These are phyloP conservation scores for Camellia granthamiana DNA, from an alignment of 148 eudicot genomes.

Conservation along the genomic window DNA sequence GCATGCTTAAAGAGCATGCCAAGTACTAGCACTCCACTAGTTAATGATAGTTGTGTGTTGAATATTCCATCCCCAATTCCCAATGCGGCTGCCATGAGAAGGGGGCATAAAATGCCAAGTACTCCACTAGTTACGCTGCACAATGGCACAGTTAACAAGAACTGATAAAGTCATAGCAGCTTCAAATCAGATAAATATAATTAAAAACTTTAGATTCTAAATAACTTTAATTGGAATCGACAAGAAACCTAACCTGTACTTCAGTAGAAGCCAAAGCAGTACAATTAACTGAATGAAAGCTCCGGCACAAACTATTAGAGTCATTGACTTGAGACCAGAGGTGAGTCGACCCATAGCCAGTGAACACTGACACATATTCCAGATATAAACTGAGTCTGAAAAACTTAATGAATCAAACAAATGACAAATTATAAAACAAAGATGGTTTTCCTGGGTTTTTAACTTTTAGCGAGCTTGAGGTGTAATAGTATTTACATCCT, in stretches of 20 bases:
- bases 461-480: too few species aligned
- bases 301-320: slow-evolving; percentile 69
- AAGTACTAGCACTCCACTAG: too few species aligned
- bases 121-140: slow-evolving; percentile 60
- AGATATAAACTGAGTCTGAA: too few species aligned
- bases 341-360: slow-evolving; percentile 81
- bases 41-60: slow-evolving; percentile 83
- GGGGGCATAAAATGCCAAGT: slow-evolving; percentile 54
- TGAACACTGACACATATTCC: slow-evolving; percentile 56
- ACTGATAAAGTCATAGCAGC: not conserved
- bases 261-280: slow-evolving; percentile 73
- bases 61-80: slow-evolving; percentile 93
- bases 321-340: slow-evolving; percentile 73
- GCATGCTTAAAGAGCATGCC: too few species aligned
- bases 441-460: too few species aligned
- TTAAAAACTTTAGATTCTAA: not conserved
- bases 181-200: not conserved
- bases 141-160: not conserved
- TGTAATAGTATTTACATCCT: too few species aligned
- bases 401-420: too few species aligned
- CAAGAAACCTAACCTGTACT: slow-evolving; percentile 48
- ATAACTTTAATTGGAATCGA: slow-evolving; percentile 4
- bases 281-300: slow-evolving; percentile 56
- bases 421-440: too few species aligned
- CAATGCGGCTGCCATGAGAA: slow-evolving; percentile 66